These are phyloP conservation scores for Mycena metata DNA, from an alignment of 768 basidiomycete species.

Conservation along the genomic window DNA sequence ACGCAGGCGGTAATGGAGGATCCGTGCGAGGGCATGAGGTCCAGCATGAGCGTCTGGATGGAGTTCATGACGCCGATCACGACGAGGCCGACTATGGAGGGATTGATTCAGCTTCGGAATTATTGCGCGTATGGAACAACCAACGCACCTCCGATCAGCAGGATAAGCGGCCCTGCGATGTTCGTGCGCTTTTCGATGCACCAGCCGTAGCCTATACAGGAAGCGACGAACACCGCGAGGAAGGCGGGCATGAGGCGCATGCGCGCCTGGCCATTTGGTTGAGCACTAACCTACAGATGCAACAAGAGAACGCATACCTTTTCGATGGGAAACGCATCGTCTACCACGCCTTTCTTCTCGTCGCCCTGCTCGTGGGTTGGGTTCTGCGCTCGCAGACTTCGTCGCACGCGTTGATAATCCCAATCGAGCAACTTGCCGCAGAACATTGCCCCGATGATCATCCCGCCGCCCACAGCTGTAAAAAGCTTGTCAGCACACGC, in stretches of 20 bases:
- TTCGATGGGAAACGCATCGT: conserved; percentile 73
- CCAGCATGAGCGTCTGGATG: conserved; percentile 73
- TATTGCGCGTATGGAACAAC: no score
- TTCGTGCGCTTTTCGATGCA: conserved; percentile 62
- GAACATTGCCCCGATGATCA: conserved; percentile 12
- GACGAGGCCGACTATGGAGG: conserved; percentile 68
- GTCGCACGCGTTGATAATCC: conserved; percentile 31
- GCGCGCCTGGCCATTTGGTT: conserved; percentile 56
- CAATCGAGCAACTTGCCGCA: conserved; percentile 30
- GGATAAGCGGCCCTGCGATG: conserved; percentile 67
- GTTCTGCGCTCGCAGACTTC: background rate
- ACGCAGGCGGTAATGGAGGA: conserved; percentile 83
- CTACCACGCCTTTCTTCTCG: conserved; percentile 17
- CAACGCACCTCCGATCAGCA: conserved; percentile 49
- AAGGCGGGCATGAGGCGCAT: conserved; percentile 61
- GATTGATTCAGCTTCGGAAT: conserved; percentile 3
- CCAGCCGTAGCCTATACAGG: conserved; percentile 73
- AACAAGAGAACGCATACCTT: conserved; percentile 43
- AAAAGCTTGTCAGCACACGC: background rate
- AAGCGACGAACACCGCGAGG: conserved; percentile 53
- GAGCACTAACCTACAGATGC: background rate
- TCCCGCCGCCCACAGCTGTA: conserved; percentile 27
- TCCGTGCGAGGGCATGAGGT: conserved; percentile 71
- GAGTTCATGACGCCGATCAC: conserved; percentile 66
- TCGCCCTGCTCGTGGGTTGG: no score